phyloP scores from a whole-genome alignment of 805 yeast genomes.

The Candida loeiensis region DNA sequence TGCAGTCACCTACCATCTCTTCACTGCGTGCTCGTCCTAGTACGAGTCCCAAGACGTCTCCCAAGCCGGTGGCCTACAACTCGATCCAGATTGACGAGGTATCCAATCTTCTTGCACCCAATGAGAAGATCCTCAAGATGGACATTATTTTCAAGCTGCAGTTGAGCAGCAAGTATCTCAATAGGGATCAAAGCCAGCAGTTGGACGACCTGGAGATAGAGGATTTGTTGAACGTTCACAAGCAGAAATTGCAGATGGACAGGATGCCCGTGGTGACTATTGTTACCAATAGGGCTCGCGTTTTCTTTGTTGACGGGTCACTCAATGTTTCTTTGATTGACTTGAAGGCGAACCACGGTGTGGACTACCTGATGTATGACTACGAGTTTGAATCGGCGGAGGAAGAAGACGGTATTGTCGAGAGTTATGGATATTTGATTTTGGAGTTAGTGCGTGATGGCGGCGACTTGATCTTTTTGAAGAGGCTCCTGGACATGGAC shows the following conservation, averaged over 20 bases:
- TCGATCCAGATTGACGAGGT: slow-evolving; percentile 32
- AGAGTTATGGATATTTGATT: slow-evolving; percentile 58
- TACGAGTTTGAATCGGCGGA: slow-evolving; percentile 55
- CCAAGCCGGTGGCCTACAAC: slow-evolving; percentile 1
- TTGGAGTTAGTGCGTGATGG: slow-evolving; percentile 53
- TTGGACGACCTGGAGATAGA: slow-evolving; percentile 34
- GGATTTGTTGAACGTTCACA: slow-evolving; percentile 23
- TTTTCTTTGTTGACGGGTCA: slow-evolving; percentile 35
- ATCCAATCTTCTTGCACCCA: slow-evolving; percentile 25
- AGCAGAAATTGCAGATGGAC: slow-evolving; percentile 18
- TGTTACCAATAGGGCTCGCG: slow-evolving; percentile 38
- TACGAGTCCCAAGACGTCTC: not conserved
- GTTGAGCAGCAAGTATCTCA: slow-evolving; percentile 23
- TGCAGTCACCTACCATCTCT: not conserved
- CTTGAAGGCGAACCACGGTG: slow-evolving; percentile 39
- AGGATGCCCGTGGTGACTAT: slow-evolving; percentile 35
- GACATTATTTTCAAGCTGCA: slow-evolving; percentile 38
- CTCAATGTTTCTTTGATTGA: slow-evolving; percentile 38
- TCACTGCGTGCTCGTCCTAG: not conserved
- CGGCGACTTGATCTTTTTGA: slow-evolving; percentile 55
- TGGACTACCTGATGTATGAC: slow-evolving; percentile 70
- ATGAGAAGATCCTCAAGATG: slow-evolving; percentile 40
- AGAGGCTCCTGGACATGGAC: slow-evolving; percentile 35
- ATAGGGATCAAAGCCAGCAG: slow-evolving; percentile 17
- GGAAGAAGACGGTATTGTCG: slow-evolving; percentile 18